Conservation (phyloP, 148 eudicot species). For the Rhododendron molle region DNA sequence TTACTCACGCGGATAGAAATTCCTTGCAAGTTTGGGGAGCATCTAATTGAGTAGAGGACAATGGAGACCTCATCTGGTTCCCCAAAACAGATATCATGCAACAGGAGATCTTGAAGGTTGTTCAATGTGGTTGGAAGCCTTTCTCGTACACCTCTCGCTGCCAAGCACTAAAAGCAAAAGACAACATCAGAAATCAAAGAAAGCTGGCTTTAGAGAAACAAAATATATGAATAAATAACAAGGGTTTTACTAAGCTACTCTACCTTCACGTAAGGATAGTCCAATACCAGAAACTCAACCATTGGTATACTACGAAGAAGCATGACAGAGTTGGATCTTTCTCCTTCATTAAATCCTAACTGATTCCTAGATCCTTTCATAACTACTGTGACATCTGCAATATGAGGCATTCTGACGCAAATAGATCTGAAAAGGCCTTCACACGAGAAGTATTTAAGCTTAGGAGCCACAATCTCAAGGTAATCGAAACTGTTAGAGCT, state of each 20-base stretch:
- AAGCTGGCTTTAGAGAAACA: not conserved
- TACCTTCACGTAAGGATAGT: not conserved
- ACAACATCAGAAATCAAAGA: not conserved
- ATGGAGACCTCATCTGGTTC: not conserved
- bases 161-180: not conserved
- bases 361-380: not conserved
- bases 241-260: too few species aligned
- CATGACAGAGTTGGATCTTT: not conserved
- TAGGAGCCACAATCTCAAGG: constrained; percentile 5
- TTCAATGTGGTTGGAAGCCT: not conserved
- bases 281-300: not conserved
- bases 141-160: not conserved
- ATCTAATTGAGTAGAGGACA: constrained; percentile 3
- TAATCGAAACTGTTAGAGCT: not conserved
- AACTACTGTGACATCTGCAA: not conserved
- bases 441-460: not conserved
- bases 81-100: not conserved
- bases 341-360: not conserved
- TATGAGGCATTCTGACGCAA: not conserved
- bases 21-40: not conserved
- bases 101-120: not conserved
- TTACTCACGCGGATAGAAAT: not conserved
- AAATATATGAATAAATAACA: not conserved
- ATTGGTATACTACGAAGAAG: not conserved
- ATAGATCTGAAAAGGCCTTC: not conserved